A percentile compares a stretch with the other conserved stretches of the same genome.
Evolutionary conservation across 2,329 filamentous ascomycete species (phyloP).

Genomic region (Aspergillus melleus): DNA sequence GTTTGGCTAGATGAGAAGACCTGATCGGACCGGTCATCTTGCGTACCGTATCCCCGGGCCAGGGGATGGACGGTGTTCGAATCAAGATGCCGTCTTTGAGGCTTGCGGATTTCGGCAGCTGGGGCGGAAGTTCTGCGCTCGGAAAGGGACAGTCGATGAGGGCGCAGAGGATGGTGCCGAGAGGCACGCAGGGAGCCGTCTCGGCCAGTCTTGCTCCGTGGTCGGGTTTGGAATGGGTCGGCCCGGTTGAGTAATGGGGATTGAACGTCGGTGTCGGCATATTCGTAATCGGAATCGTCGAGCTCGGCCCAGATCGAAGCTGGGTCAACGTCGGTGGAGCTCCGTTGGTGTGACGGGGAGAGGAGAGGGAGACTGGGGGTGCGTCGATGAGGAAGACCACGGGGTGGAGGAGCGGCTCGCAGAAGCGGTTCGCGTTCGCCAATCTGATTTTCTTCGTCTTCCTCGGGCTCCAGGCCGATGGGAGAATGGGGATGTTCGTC

Average conservation of each 20-base stretch:
- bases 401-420: slow-evolving; percentile 24
- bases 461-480: slow-evolving; percentile 24
- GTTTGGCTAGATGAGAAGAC: not conserved
- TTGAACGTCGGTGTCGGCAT: slow-evolving; percentile 11
- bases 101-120: slow-evolving; percentile 16
- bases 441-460: slow-evolving; percentile 42
- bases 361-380: slow-evolving; percentile 35
- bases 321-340: slow-evolving; percentile 62
- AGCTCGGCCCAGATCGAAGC: slow-evolving; percentile 87
- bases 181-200: slow-evolving; percentile 18
- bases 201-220: slow-evolving; percentile 25
- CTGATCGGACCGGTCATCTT: slow-evolving; percentile 18
- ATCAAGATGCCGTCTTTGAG: slow-evolving; percentile 23
- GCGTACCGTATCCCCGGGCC: slow-evolving; percentile 28
- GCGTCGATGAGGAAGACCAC: slow-evolving; percentile 31
- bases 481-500: slow-evolving; percentile 50
- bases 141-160: slow-evolving; percentile 19
- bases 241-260: slow-evolving; percentile 14
- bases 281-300: slow-evolving; percentile 64
- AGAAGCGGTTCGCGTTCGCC: slow-evolving; percentile 43
- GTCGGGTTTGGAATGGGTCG: slow-evolving; percentile 17
- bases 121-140: slow-evolving; percentile 29
- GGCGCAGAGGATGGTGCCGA: slow-evolving; percentile 19
- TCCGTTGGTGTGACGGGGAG: slow-evolving; percentile 41
- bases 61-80: slow-evolving; percentile 27